Percentiles rank a stretch among this genome's conserved stretches.
phyloP scores from a whole-genome alignment of 129 eudicot genomes.

The Lactuca saligna region DNA sequence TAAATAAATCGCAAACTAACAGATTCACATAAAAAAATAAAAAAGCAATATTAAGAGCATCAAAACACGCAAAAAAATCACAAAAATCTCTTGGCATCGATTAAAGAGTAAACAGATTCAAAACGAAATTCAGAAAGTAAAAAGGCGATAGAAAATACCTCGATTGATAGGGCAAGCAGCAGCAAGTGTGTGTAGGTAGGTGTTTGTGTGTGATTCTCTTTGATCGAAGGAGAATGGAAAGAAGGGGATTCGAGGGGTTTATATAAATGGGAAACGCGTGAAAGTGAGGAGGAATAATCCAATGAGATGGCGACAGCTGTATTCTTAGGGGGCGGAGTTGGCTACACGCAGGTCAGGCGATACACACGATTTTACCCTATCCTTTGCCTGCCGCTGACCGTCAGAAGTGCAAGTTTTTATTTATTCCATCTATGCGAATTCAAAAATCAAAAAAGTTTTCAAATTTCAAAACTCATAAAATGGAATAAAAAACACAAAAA shows the following conservation, averaged over 20 bases:
- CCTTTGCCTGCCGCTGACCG: constrained; percentile 45
- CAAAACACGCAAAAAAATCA: constrained; percentile 7
- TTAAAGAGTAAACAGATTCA: background rate
- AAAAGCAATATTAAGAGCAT: constrained; percentile 4
- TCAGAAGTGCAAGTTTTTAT: constrained; percentile 25
- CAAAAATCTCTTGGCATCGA: background rate
- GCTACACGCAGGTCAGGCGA: constrained; percentile 32
- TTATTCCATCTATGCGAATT: constrained; percentile 2
- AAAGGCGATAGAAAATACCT: constrained; percentile 27
- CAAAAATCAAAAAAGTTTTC: constrained; percentile 2
- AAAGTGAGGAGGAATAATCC: constrained; percentile 28
- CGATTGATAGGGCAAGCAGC: constrained; percentile 17
- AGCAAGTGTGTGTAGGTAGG: constrained; percentile 20
- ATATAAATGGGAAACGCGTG: constrained; percentile 32
- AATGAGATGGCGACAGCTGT: constrained; percentile 47
- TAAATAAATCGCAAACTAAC: constrained; percentile 10
- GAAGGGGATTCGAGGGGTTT: constrained; percentile 31
- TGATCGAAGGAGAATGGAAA: constrained; percentile 28
- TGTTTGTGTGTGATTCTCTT: constrained; percentile 14
- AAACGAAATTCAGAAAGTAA: background rate
- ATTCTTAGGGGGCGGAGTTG: constrained; percentile 37
- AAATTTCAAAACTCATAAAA: background rate
- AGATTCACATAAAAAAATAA: constrained; percentile 20
- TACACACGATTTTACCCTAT: constrained; percentile 31
- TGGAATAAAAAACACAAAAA: background rate